Evolutionary conservation across 2,329 filamentous ascomycete species (phyloP), one percentile per base, ranked within the genome.

Genomic region (Tolypocladium amazonense): DNA sequence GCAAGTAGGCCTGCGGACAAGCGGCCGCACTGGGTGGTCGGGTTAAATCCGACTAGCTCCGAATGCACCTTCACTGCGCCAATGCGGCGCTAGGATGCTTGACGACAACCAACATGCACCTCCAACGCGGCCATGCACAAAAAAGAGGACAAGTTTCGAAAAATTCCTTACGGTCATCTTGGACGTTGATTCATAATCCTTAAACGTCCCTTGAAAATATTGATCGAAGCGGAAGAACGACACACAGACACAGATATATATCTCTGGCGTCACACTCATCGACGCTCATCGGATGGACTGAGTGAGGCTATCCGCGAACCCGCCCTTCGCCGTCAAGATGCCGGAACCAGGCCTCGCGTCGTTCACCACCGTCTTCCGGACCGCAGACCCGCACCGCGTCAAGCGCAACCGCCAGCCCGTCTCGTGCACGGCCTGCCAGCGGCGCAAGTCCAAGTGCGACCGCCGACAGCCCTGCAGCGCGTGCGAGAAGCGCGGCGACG

Each of bases 401-500:
- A 74, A 70, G 65, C 73, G 76, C 39, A 76, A 73, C 64, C 70
- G 77, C 8, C 73, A 72, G 54, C 67, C 76, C 43, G 70, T 78
- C 25, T 78, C 77, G 6, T 78, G 76, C 64, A 67, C 68, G 2
- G 66, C 70, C 52, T 79, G 76, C 60, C 76, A 77, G 62, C 67
- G 66, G 25, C 75, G 76, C 60, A 79, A 79, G 66, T 70, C 74
- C 9, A 73, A 72, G 59, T 79, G 76, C 62, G 76, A 78, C 62
- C 71, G 75, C 18, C 69, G 67, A 57, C 72, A 71, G 47, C 75
- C 75, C 1, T 79, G 76, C 62, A 68, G 71, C 27, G 70, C 72
- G 8, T 79, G 77, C 61, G 65, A 65, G 57, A 75, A 72, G 65
- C 71, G 76, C 41, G 72, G 73, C 20, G 70, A 75, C n/a, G 65